Conservation (phyloP, 2,329 filamentous ascomycete species). For the Hypoxylon sp. region DNA sequence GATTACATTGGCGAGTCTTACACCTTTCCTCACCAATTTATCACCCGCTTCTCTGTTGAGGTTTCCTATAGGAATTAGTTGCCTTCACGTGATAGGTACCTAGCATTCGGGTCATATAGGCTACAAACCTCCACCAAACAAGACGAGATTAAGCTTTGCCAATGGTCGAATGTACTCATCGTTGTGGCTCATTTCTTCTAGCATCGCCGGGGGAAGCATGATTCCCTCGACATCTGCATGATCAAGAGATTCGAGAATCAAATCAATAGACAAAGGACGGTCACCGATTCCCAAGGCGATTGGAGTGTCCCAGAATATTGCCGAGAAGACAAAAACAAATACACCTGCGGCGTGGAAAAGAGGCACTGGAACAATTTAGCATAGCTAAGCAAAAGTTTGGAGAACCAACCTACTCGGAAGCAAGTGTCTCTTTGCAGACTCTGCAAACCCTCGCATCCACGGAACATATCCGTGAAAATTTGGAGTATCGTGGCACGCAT, state of each 20-base stretch:
- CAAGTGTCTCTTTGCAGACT: constrained; percentile 36
- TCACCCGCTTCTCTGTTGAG: constrained; percentile 58
- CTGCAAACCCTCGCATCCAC: constrained; percentile 38
- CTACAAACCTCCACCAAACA: constrained; percentile 59
- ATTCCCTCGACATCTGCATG: constrained; percentile 40
- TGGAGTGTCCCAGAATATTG: constrained; percentile 44
- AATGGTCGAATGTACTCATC: constrained; percentile 54
- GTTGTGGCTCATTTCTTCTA: constrained; percentile 61
- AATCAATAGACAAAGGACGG: constrained; percentile 48
- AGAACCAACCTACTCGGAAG: constrained; percentile 50
- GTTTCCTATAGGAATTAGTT: constrained; percentile 52
- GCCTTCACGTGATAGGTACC: not conserved
- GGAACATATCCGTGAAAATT: constrained; percentile 47
- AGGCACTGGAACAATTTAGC: constrained; percentile 49
- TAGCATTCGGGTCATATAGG: not conserved
- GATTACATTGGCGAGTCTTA: constrained; percentile 57
- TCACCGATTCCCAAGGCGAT: constrained; percentile 44
- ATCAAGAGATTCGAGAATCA: constrained; percentile 42
- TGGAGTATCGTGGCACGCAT: constrained; percentile 52
- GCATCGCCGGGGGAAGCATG: constrained; percentile 52
- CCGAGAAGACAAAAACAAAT: constrained; percentile 43
- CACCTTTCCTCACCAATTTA: constrained; percentile 56
- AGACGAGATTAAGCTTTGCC: constrained; percentile 54
- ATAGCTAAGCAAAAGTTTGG: not conserved
- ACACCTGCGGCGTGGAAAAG: constrained; percentile 51